Base-by-base conservation (phyloP, 2,329 filamentous ascomycete species). In the Aureobasidium mangrovei region DNA sequence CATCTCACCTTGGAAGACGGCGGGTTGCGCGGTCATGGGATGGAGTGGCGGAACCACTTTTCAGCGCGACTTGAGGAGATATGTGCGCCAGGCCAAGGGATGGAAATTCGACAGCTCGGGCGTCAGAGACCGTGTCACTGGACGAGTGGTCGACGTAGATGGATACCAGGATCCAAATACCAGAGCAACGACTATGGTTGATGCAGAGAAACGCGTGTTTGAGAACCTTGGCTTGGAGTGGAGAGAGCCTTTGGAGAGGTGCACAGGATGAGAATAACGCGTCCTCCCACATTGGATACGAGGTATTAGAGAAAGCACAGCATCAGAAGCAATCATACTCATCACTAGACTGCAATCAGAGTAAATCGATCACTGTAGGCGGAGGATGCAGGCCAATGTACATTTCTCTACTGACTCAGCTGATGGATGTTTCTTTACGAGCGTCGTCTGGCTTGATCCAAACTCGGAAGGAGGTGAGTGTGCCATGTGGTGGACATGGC, bases 61-160 rank as follows among this genome's bases (percentile, higher is more conserved):
- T 61, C 82, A 96, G 72, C 77, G 91, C 27, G 93, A 97, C 67
- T 67, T 97, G 53, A 76, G 91, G 39, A 74, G 84, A 33, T 95
- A 91, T 69, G 88, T 85, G 57, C 91, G 88, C 68, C 77, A 82
- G 36, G 75, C 78, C 55, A 83, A 80, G 62, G 75, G 75, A 0
- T 84, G 88, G 77, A 95, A 93, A 67, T 97, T 97, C 65, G 91
- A 96, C 65, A 93, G 86, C 59, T 94, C 88, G 63, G 93, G 93
- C 0, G 80, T 95, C 8, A 78, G 90, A 42, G 82, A 82, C 62
- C 76, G 84, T 7, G 68, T 64, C 7, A 81, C 83, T 53, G 88
- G 87, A 3, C 83, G 84, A 74, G 79, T 91, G 0, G 63, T 83
- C n/a, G 83, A 93, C 67, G 63, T 93, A 9, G 78, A 85, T 73